A percentile compares a stretch with the other conserved stretches of the same genome.
Conservation (phyloP, 2,329 filamentous ascomycete species). For the Xylariaceae sp. region DNA sequence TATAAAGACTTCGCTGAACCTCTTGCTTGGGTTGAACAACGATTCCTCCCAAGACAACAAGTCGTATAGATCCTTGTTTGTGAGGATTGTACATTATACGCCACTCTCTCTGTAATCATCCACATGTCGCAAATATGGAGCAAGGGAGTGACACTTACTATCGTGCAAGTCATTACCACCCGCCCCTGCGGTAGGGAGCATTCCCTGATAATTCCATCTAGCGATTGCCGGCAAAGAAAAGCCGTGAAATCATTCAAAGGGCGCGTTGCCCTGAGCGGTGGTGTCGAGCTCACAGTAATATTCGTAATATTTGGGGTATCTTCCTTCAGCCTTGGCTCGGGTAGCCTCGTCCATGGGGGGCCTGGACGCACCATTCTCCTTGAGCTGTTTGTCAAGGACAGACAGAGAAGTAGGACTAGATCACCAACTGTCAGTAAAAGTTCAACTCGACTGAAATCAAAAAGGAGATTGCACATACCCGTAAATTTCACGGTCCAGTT, state of each 20-base stretch:
- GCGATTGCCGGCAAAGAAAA: not conserved
- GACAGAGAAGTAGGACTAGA: slow-evolving; percentile 44
- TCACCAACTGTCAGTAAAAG: slow-evolving; percentile 4
- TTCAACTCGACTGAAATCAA: slow-evolving; percentile 6
- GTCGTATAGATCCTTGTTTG: not conserved
- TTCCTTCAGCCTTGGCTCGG: slow-evolving; percentile 46
- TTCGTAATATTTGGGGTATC: slow-evolving; percentile 50
- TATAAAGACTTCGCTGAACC: not conserved
- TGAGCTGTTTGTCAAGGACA: slow-evolving; percentile 35
- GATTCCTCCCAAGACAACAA: not conserved
- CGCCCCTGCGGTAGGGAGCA: not conserved
- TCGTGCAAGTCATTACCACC: not conserved
- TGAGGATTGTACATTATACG: slow-evolving; percentile 4
- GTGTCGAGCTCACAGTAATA: slow-evolving; percentile 43
- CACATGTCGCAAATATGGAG: not conserved
- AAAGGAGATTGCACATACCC: slow-evolving; percentile 50
- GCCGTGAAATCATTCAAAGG: slow-evolving; percentile 42
- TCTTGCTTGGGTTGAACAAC: not conserved
- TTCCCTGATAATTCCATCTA: not conserved
- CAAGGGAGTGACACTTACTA: slow-evolving; percentile 4
- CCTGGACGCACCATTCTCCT: slow-evolving; percentile 42
- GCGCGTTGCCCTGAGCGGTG: slow-evolving; percentile 45
- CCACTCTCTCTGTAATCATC: not conserved
- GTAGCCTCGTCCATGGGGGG: slow-evolving; percentile 49
- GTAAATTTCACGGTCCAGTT: slow-evolving; percentile 79